phyloP scores from a whole-genome alignment of 768 basidiomycete genomes.

The Suillus variegatus region DNA sequence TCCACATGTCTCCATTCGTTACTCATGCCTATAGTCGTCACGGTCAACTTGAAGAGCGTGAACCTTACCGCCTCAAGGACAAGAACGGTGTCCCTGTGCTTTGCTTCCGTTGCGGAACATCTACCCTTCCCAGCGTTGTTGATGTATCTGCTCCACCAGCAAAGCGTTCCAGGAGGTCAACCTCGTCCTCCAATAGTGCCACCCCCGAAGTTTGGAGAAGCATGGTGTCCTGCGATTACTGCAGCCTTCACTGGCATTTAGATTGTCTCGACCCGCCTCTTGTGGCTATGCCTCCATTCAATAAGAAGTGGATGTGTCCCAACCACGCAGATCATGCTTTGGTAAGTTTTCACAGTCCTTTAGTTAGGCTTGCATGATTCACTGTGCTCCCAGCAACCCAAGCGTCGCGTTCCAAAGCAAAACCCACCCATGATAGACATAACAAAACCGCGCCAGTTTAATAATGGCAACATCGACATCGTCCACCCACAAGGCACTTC shows the following conservation, averaged over 20 bases:
- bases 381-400: slow-evolving; percentile 56
- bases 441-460: slow-evolving; percentile 68
- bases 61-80: slow-evolving; percentile 84
- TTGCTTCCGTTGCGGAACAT: slow-evolving; percentile 87
- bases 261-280: slow-evolving; percentile 95
- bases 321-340: slow-evolving; percentile 89
- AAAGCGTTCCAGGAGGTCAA: slow-evolving; percentile 55
- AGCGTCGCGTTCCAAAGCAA: slow-evolving; percentile 78
- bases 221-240: slow-evolving; percentile 95
- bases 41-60: slow-evolving; percentile 89
- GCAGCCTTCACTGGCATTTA: slow-evolving; percentile 92
- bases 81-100: slow-evolving; percentile 80
- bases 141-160: slow-evolving; percentile 53
- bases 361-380: not conserved
- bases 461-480: slow-evolving; percentile 93
- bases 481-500: slow-evolving; percentile 63
- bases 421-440: slow-evolving; percentile 71
- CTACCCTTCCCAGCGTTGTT: slow-evolving; percentile 63
- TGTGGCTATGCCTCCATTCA: slow-evolving; percentile 78
- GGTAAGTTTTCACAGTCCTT: slow-evolving; percentile 48
- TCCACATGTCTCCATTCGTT: slow-evolving; percentile 8
- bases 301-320: slow-evolving; percentile 99
- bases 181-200: slow-evolving; percentile 37
- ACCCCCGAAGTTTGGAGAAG: slow-evolving; percentile 61
- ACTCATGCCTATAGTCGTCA: slow-evolving; percentile 56